phyloP scores from a whole-genome alignment of 2,329 filamentous ascomycete species.

The Fusarium luffae region DNA sequence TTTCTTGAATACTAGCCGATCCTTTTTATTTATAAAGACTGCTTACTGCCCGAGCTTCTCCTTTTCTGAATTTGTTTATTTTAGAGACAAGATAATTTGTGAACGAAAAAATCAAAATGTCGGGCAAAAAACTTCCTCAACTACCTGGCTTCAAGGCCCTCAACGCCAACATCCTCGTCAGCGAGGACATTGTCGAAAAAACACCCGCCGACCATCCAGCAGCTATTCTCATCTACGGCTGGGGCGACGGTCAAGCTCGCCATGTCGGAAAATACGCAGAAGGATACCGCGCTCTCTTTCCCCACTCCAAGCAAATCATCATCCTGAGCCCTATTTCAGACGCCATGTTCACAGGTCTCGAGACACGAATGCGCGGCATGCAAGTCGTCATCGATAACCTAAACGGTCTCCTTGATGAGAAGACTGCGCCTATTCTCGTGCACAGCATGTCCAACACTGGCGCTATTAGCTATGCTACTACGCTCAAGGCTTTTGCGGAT shows the following conservation, averaged over 20 bases:
- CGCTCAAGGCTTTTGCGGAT: conserved; percentile 59
- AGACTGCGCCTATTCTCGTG: conserved; percentile 55
- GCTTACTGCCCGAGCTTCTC: not conserved
- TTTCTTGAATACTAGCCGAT: not conserved
- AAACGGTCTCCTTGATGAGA: conserved; percentile 25
- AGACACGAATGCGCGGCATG: conserved; percentile 58
- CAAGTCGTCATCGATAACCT: conserved; percentile 55
- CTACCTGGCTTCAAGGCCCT: conserved; percentile 58
- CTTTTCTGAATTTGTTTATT: too few species aligned
- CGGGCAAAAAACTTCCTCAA: conserved; percentile 33
- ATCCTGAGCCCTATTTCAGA: conserved; percentile 62
- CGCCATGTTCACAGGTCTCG: conserved; percentile 57
- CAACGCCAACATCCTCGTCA: conserved; percentile 60
- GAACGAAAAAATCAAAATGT: conserved; percentile 26
- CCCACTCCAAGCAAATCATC: conserved; percentile 61
- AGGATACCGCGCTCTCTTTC: conserved; percentile 63
- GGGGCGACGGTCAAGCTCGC: conserved; percentile 66
- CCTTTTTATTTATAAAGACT: not conserved
- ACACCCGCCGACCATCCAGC: conserved; percentile 51
- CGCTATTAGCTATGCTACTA: conserved; percentile 63
- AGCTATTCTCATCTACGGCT: conserved; percentile 65
- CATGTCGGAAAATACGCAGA: conserved; percentile 67
- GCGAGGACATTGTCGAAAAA: conserved; percentile 46
- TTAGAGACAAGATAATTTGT: too few species aligned
- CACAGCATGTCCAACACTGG: conserved; percentile 70